Evolutionary conservation across 495 filamentous ascomycete species (phyloP).

Genomic region (Geoglossum glabrum): DNA sequence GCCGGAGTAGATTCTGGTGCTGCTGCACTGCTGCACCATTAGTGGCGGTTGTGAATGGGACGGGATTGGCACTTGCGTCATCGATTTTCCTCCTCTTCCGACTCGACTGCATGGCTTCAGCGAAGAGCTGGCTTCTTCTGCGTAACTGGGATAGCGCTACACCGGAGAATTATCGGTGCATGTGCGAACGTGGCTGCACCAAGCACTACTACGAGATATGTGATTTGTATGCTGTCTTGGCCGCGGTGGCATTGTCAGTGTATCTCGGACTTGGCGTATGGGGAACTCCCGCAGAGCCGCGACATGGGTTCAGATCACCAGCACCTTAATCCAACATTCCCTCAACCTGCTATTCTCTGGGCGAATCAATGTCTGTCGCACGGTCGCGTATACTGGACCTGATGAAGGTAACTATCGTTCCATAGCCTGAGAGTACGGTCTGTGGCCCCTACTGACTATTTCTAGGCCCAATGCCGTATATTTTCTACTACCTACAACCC

Average conservation of each 20-base stretch:
- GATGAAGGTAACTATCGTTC: constrained; percentile 38
- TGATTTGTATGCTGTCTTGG: too few relatives aligned
- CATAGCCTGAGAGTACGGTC: background rate
- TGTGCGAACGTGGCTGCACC: too few relatives aligned
- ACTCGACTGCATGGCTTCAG: background rate
- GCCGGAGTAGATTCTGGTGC: background rate
- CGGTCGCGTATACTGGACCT: constrained; percentile 55
- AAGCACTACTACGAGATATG: too few relatives aligned
- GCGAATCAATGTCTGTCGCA: constrained; percentile 43
- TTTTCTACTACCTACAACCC: constrained; percentile 89
- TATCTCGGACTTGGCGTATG: background rate
- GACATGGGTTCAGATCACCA: background rate
- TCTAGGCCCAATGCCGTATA: constrained; percentile 68
- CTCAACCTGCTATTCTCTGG: background rate
- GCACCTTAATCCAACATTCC: background rate
- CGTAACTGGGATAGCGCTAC: too few relatives aligned
- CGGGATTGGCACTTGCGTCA: background rate
- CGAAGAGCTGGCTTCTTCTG: too few relatives aligned
- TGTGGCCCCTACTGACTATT: background rate
- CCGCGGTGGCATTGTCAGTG: too few relatives aligned
- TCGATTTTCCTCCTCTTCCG: background rate
- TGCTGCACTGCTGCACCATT: background rate
- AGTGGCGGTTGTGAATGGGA: background rate
- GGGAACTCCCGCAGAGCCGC: background rate
- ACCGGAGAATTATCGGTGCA: too few relatives aligned